Conservation (phyloP, 306 rosid species). For the Acacia confusa region DNA sequence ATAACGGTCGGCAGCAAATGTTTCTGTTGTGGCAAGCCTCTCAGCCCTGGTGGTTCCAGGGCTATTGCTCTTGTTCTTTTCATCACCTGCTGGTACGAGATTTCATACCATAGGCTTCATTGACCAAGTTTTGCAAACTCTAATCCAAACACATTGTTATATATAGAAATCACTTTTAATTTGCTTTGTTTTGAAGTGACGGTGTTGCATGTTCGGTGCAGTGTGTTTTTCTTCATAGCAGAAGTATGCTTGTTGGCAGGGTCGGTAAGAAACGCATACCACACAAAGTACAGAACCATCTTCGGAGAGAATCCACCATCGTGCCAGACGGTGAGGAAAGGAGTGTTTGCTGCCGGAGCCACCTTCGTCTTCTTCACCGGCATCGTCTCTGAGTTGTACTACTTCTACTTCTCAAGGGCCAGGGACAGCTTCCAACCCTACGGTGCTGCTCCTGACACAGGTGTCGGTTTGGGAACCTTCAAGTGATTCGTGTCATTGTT, state of each 20-base stretch:
- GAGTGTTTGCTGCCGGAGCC: conserved; percentile 68
- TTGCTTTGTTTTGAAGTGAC: not conserved
- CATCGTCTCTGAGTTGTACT: conserved; percentile 57
- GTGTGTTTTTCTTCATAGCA: conserved; percentile 18
- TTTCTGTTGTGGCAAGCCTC: conserved; percentile 19
- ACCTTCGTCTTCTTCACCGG: conserved; percentile 57
- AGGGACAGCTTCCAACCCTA: conserved; percentile 59
- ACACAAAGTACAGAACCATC: conserved; percentile 59
- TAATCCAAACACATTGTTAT: not conserved
- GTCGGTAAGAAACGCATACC: conserved; percentile 64
- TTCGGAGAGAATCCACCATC: conserved; percentile 36
- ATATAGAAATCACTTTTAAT: not conserved
- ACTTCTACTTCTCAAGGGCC: conserved; percentile 58
- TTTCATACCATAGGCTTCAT: too few relatives aligned
- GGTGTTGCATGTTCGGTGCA: not conserved
- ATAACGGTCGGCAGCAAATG: not conserved
- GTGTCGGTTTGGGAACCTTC: conserved; percentile 66
- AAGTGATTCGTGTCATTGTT: conserved; percentile 30
- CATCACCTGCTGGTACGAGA: conserved; percentile 11
- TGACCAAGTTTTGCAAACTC: not conserved
- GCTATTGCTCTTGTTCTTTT: conserved; percentile 13
- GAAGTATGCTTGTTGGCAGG: conserved; percentile 56
- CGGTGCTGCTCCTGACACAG: conserved; percentile 40
- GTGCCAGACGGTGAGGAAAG: conserved; percentile 62
- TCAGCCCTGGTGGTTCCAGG: conserved; percentile 20